These are phyloP conservation scores for Pouteria glomerata DNA, from an alignment of 148 eudicot species.

Conservation along the genomic window DNA sequence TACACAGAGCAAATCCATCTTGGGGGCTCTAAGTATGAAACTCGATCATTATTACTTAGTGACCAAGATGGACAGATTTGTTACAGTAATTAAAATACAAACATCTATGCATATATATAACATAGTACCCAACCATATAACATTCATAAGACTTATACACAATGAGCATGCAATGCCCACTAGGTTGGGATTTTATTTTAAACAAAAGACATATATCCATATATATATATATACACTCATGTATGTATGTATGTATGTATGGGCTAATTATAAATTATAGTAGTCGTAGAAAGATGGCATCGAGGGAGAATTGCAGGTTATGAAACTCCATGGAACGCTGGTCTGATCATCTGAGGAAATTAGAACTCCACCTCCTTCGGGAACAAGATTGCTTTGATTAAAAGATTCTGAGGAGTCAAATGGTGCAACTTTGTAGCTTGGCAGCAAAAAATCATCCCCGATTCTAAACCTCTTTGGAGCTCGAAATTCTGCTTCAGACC, in stretches of 20 bases:
- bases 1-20: constrained; percentile 11
- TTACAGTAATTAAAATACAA: too few species aligned
- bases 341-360: constrained; percentile 15
- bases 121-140: background rate
- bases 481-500: constrained; percentile 16
- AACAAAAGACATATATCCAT: background rate
- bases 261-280: constrained; percentile 6
- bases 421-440: background rate
- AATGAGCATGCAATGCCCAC: background rate
- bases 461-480: constrained; percentile 27
- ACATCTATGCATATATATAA: background rate
- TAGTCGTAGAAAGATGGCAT: constrained; percentile 26
- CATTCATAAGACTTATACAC: background rate
- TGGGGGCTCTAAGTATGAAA: constrained; percentile 17
- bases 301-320: constrained; percentile 17
- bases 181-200: background rate
- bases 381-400: constrained; percentile 15
- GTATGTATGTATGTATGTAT: too few species aligned
- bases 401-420: constrained; percentile 10
- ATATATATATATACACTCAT: too few species aligned
- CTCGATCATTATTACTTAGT: constrained; percentile 6
- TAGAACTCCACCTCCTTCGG: background rate
- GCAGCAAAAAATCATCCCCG: constrained; percentile 11
- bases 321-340: constrained; percentile 25
- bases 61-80: constrained; percentile 12